Evolutionary conservation across 306 rosid genomes (phyloP), one percentile per base, ranked within the genome.

Genomic region (Cucurbita argyrosperma): DNA sequence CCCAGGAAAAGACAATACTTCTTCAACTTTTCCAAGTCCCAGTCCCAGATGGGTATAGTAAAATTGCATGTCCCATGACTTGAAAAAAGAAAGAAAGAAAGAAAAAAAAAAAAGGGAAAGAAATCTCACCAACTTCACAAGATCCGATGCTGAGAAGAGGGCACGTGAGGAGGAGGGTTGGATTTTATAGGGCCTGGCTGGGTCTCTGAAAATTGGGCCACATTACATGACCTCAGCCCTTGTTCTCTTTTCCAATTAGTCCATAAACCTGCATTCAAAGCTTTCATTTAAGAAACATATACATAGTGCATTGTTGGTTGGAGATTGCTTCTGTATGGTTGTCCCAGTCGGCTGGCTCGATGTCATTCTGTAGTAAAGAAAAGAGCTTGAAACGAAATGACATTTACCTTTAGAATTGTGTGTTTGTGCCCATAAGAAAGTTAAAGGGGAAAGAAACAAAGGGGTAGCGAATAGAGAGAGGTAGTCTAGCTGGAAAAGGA

Each of bases 91-190:
- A 43, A n/a, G 35, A 30, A 30, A 30, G 35, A 30, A 26, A 26
- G 26, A 1, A 40, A 21, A 21, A 30, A 30, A 40, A 61, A 61
- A 61, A 45, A 14, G 39, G n/a, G 19, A 43, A n/a, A 42, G 19
- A 38, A 66, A 66, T 45, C 72, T 43, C 18, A 43, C 52, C 16
- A 19, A 1, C 52, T 65, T 64, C 71, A 19, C 72, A 18, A 42
- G 72, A 68, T 46, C 73, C 73, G 55, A 68, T 45, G 57, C 43
- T 26, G 14, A 9, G 72, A 45, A 43, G 43, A 47, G 18, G 39
- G 73, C 73, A 68, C 73, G 73, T 68, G 73, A 47, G 12, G 47
- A 45, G 54, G 72, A 66, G 54, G 54, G 71, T 39, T 8, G 71
- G 71, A 64, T 64, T 16, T 64, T 46, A 35, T 42, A 64, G 71